Evolutionary conservation across 2,329 filamentous ascomycete species (phyloP).

Genomic region (Dryadomyces quercivorus): DNA sequence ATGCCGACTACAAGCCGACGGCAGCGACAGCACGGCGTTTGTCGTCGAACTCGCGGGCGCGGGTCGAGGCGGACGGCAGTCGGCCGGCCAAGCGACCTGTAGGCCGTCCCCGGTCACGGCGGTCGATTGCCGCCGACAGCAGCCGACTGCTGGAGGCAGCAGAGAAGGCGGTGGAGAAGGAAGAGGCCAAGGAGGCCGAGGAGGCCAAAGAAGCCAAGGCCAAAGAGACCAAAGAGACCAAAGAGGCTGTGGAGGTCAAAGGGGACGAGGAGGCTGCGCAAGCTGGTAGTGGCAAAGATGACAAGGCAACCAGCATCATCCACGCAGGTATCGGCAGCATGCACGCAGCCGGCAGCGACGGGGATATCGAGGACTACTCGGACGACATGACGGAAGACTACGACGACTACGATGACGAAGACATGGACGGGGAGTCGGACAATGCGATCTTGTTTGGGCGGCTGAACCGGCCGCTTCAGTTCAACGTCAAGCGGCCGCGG

Average conservation of each 20-base stretch:
- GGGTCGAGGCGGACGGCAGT: not conserved
- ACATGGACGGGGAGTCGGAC: not conserved
- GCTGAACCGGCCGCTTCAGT: not conserved
- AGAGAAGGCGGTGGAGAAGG: slow-evolving; percentile 11
- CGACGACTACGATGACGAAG: not conserved
- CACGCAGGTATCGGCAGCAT: not conserved
- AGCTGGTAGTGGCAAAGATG: not conserved
- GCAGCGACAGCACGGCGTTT: not conserved
- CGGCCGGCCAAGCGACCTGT: slow-evolving; percentile 6
- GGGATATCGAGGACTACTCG: not conserved
- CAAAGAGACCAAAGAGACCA: slow-evolving; percentile 8
- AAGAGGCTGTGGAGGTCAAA: not conserved
- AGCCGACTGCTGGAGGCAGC: not conserved
- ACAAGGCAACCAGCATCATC: not conserved
- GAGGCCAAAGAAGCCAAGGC: not conserved
- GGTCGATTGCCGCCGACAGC: slow-evolving; percentile 2
- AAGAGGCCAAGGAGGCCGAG: slow-evolving; percentile 6
- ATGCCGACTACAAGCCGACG: not conserved
- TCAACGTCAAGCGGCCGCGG: slow-evolving; percentile 3
- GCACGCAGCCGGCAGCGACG: not conserved
- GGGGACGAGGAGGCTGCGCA: not conserved
- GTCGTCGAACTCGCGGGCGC: not conserved
- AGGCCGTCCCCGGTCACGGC: slow-evolving; percentile 7
- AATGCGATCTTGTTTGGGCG: not conserved
- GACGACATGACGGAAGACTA: not conserved